Evolutionary conservation across 345 rosid species (phyloP), one percentile per base, ranked within the genome.

Genomic region (Sisymbrium irio): DNA sequence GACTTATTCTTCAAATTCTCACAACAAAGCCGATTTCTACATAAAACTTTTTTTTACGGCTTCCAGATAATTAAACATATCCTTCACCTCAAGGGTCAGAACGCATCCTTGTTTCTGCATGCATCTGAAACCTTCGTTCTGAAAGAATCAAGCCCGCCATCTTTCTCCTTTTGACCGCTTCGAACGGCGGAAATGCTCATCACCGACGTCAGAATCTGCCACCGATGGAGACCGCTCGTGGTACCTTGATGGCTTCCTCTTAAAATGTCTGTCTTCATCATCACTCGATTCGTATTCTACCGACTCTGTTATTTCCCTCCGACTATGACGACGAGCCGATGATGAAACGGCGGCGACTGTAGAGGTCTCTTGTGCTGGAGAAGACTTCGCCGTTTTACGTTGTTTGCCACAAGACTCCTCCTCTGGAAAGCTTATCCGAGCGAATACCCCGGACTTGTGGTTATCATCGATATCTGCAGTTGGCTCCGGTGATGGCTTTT

Each of bases 181-280:
- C 9, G 74, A 53, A 35, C 45, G 79, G 47, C 79, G 63, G 40
- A 7, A 47, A 66, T 66, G 53, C 49, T 58, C 78, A 40, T 57
- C 61, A 12, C 77, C 57, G 22, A n/a, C 45, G 36, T 71, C 79
- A 0, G 82, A 32, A 53, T 36, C 41, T 12, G 60, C 33, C 14
- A 53, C 56, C 0, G 79, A 84, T 0, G 94, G 87, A 7, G 97
- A 88, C 1, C 87, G 81, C 74, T 91, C 89, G 18, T 51, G 9
- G 57, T 88, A 87, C 85, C 96, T 88, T 0, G 87, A 87, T 4
- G 93, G 88, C 86, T 85, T 94, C 83, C 99, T 87, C 87, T 94
- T 91, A 71, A 91, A 94, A 81, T 94, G 98, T 76, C 92, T 82
- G 46, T 91, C 97, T 41, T 91, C 97, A 11, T 76, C 79, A 44